phyloP scores from a whole-genome alignment of 345 rosid species.

The Populus deltoides region DNA sequence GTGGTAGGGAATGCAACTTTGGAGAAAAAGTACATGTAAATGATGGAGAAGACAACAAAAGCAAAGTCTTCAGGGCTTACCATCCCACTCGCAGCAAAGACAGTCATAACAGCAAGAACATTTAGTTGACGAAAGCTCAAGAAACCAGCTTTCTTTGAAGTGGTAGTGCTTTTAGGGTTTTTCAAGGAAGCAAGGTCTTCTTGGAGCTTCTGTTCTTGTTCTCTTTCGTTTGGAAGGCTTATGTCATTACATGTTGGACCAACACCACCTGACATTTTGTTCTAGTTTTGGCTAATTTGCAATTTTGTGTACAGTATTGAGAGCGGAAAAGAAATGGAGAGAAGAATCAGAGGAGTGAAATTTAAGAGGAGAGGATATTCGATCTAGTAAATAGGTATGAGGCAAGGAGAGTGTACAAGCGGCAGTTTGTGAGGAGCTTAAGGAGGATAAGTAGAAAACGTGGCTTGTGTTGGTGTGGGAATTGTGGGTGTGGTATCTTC shows the following conservation, averaged over 20 bases:
- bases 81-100: conserved; percentile 69
- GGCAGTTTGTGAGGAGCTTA: conserved; percentile 8
- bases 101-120: conserved; percentile 49
- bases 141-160: conserved; percentile 20
- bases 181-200: conserved; percentile 12
- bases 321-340: neutral
- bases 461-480: neutral
- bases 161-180: conserved; percentile 8
- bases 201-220: conserved; percentile 21
- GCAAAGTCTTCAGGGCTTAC: conserved; percentile 52
- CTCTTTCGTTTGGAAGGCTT: conserved; percentile 47
- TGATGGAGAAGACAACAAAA: conserved; percentile 47
- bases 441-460: conserved; percentile 10
- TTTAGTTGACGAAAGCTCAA: conserved; percentile 63
- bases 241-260: conserved; percentile 60
- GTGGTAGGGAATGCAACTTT: conserved; percentile 52
- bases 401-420: conserved; percentile 22
- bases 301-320: neutral
- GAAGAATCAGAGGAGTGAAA: neutral
- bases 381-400: neutral
- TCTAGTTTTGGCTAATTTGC: neutral
- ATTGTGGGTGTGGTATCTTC: neutral
- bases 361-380: neutral
- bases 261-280: conserved; percentile 75
- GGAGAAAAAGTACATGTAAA: conserved; percentile 67